Evolutionary conservation across 768 basidiomycete genomes (phyloP).

Genomic region (Pholiota molesta): DNA sequence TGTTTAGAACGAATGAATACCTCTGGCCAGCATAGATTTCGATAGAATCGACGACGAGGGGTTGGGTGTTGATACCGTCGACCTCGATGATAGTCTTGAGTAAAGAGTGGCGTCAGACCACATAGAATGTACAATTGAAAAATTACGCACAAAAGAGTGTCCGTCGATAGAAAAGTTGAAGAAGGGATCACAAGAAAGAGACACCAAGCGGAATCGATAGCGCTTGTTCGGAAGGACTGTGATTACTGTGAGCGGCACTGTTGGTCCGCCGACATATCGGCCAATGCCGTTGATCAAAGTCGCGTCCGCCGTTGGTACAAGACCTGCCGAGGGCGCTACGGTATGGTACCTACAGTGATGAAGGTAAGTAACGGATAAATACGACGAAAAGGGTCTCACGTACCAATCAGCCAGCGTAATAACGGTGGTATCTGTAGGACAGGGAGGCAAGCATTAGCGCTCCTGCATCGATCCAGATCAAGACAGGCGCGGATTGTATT

Average conservation of each 20-base stretch:
- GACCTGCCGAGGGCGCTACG: constrained; percentile 28
- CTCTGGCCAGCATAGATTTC: constrained; percentile 39
- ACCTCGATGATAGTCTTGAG: constrained; percentile 40
- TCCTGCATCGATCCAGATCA: neutral
- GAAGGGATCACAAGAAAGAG: constrained; percentile 47
- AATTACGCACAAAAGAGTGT: constrained; percentile 36
- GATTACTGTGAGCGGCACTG: constrained; percentile 38
- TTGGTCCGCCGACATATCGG: constrained; percentile 39
- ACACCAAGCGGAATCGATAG: constrained; percentile 52
- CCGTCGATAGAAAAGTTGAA: constrained; percentile 49
- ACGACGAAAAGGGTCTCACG: neutral
- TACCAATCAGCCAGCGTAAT: constrained; percentile 45
- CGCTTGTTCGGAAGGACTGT: constrained; percentile 38
- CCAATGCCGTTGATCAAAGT: constrained; percentile 54
- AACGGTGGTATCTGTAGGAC: constrained; percentile 39
- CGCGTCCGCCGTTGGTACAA: constrained; percentile 31
- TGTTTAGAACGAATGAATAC: constrained; percentile 45
- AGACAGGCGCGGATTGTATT: constrained; percentile 23
- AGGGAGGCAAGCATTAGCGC: neutral
- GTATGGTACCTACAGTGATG: constrained; percentile 30
- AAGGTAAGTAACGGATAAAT: neutral
- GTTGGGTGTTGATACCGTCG: constrained; percentile 40
- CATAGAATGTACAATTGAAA: neutral
- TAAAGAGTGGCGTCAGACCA: neutral
- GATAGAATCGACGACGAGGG: constrained; percentile 40